Evolutionary conservation across 202 grass and related monocot genomes (phyloP).

Genomic region (Schoenoplectus tabernaemontani): DNA sequence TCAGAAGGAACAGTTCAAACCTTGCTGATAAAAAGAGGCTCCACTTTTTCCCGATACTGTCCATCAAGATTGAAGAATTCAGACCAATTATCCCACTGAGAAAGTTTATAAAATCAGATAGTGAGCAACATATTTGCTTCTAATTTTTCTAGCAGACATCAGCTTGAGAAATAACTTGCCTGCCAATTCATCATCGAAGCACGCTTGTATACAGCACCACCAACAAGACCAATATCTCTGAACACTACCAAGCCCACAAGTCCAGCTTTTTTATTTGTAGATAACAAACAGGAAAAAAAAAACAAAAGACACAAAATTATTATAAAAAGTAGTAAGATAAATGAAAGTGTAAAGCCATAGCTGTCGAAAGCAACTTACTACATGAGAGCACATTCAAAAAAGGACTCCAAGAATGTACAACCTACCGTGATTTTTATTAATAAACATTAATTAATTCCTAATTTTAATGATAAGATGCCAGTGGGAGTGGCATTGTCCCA

Average conservation of each 20-base stretch:
- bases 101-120: not conserved
- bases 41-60: conserved; percentile 56
- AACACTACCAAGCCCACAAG: conserved; percentile 65
- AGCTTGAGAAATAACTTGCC: conserved; percentile 33
- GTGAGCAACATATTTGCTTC: not conserved
- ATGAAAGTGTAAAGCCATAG: not conserved
- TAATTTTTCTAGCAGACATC: not conserved
- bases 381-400: not conserved
- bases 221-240: conserved; percentile 76
- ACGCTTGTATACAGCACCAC: conserved; percentile 80
- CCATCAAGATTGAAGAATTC: conserved; percentile 78
- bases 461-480: no score
- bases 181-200: conserved; percentile 79
- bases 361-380: not conserved
- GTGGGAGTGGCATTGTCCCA: no score
- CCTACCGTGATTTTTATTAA: no score
- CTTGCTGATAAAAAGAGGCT: conserved; percentile 97
- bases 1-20: conserved; percentile 25
- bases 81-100: conserved; percentile 84
- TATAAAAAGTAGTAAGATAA: not conserved
- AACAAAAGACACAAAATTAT: conserved; percentile 15
- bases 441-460: no score
- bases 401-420: not conserved
- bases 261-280: conserved; percentile 46
- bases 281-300: not conserved